Base-by-base conservation (phyloP, 768 basidiomycete genomes). In the Lyophyllum semitale region DNA sequence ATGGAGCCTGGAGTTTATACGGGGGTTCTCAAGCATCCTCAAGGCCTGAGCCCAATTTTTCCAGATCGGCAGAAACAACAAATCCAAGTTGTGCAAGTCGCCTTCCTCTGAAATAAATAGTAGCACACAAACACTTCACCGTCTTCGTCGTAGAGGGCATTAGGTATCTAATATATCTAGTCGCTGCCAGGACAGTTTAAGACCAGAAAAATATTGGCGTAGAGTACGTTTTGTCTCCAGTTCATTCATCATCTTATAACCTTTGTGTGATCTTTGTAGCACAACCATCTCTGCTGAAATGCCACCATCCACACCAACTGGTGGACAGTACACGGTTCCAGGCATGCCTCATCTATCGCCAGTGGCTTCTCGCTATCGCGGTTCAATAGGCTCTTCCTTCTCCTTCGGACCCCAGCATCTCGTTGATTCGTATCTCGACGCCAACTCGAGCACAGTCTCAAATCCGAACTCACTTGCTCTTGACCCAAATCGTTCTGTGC, bases 351-450 rank as follows among this genome's bases (percentile, higher is more conserved):
- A 74, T 38, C 63, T 84, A 13, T 84, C 84, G 1, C 77, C 84
- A 1, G 76, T 78, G n/a, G 68, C 74, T 12, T 84, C 83, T 48
- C 82, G 87, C 53, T 78, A 80, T 53, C 80, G 89, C 51, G 78
- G 78, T 45, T 92, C 91, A 5, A 82, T 92, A 37, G 85, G 86
- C 62, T 86, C 88, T 2, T 89, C 90, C 2, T 92, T 93, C 72
- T 93, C 92, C 0, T 90, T 92, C 63, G 89, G 86, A 26, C 91
- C 91, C 20, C 86, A 89, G 63, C 83, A 83, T 11, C 79, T 93
- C 25, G 79, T 91, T 25, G 83, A 88, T 64, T 87, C 89, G 0
- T 85, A 87, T 63, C 73, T 83, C 46, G 87, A 84, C 54, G 80
- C 81, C 1, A 86, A 89, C 64, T 74, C 81, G 9, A 87, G 84